Base-by-base conservation (phyloP, 495 filamentous ascomycete genomes). In the Lasiosphaeria miniovina region DNA sequence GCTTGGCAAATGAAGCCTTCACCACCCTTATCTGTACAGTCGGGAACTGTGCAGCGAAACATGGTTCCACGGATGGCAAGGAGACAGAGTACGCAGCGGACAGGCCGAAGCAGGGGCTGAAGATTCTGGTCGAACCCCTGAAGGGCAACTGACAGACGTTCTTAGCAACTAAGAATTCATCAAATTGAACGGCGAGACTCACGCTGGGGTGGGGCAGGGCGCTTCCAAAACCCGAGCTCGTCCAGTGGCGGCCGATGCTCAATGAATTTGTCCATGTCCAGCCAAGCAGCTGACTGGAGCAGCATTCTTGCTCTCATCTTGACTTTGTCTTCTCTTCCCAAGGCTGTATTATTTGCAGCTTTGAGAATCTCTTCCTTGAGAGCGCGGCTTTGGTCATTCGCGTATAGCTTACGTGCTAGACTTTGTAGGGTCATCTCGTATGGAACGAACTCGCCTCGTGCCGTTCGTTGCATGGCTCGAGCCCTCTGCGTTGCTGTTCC, bases 211-310 rank as follows among this genome's bases (percentile, higher is more conserved):
- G 66, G 64, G 0, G 58, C 62, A 3, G 67, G 67, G 15, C 61
- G 53, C 61, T 67, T 68, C 61, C 62, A 68, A 57, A 66, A 68
- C 36, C 41, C 50, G 24, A 68, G n/a, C 33, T 60, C 43, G 33
- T 56, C 48, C 31, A 50, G 34, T 6, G 71, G 68, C n/a, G 62
- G 61, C 4, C 70, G 66, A 56, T 70, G 58, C 57, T 74, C 71
- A 46, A 74, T 71, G 24, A 74, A 17, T 54, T 74, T 73, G 38
- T 74, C 70, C 31, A 75, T 73, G 56, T 77, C 75, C 6, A 77
- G 71, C 12, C 74, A 74, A 0, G 45, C 48, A 31, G 58, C 58
- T 6, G 58, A 54, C 43, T 60, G 58, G 15, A 60, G 52, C 0
- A 60, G 58, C 41, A 60, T 60, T 17, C 51, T 52, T 11, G 58